phyloP scores from a whole-genome alignment of 2,329 filamentous ascomycete species.

The Fusarium sp. region DNA sequence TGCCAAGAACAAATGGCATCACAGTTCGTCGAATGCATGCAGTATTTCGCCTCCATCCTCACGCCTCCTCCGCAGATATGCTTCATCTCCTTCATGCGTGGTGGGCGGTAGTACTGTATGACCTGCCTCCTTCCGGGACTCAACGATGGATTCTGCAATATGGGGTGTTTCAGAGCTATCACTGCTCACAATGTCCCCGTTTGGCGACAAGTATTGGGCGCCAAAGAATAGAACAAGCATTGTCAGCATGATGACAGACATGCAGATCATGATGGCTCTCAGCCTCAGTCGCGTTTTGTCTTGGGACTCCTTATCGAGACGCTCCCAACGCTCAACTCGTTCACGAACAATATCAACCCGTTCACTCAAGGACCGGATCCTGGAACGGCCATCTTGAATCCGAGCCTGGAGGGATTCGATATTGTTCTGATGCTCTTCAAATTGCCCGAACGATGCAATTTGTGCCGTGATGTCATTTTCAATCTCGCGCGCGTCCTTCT shows the following conservation, averaged over 20 bases:
- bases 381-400: constrained; percentile 69
- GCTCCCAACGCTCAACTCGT: constrained; percentile 76
- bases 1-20: constrained; percentile 19
- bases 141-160: constrained; percentile 40
- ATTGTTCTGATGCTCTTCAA: constrained; percentile 72
- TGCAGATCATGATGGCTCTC: constrained; percentile 72
- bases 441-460: constrained; percentile 70
- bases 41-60: constrained; percentile 52
- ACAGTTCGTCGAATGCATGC: constrained; percentile 62
- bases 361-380: constrained; percentile 69
- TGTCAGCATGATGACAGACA: constrained; percentile 61
- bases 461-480: constrained; percentile 70
- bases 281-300: constrained; percentile 74
- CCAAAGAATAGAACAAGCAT: constrained; percentile 57
- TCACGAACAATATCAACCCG: constrained; percentile 73
- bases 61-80: constrained; percentile 44
- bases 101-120: constrained; percentile 33
- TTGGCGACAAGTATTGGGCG: constrained; percentile 41
- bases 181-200: constrained; percentile 11
- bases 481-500: constrained; percentile 68
- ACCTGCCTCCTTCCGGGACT: constrained; percentile 39
- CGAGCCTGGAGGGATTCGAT: constrained; percentile 72
- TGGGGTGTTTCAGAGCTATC: constrained; percentile 17
- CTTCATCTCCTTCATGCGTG: constrained; percentile 39
- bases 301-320: constrained; percentile 74